Conservation (phyloP, 352 stramenopile species). For the Globisporangium echinulatum region DNA sequence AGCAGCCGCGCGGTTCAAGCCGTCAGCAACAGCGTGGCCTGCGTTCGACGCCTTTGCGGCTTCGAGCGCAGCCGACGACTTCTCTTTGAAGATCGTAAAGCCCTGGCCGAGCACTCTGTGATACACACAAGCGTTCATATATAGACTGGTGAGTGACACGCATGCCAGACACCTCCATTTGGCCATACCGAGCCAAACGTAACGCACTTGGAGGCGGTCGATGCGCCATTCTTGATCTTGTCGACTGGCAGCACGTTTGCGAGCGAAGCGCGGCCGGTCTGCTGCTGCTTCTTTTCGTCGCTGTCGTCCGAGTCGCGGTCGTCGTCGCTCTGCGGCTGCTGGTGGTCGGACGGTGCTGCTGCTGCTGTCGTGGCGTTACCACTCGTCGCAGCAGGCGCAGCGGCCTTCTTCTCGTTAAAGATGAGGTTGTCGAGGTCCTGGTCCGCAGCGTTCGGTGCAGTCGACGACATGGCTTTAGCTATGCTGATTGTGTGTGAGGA, state of each 20-base stretch:
- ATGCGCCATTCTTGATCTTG: constrained; percentile 86
- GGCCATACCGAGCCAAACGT: background rate
- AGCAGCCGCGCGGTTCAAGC: constrained; percentile 50
- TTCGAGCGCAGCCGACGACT: constrained; percentile 62
- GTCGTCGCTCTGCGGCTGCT: constrained; percentile 18
- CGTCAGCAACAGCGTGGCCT: constrained; percentile 54
- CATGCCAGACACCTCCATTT: background rate
- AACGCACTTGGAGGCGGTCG: constrained; percentile 65
- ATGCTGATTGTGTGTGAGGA: background rate
- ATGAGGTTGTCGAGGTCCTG: constrained; percentile 83
- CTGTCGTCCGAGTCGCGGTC: constrained; percentile 30
- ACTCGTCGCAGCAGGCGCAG: constrained; percentile 9
- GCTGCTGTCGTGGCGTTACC: constrained; percentile 20
- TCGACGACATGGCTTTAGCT: constrained; percentile 5
- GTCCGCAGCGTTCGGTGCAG: constrained; percentile 22
- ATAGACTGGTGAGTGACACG: background rate
- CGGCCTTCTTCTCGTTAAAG: constrained; percentile 70
- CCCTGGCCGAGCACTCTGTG: constrained; percentile 61
- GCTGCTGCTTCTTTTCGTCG: constrained; percentile 42
- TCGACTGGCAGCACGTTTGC: constrained; percentile 79
- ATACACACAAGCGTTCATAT: background rate
- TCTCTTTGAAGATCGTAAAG: constrained; percentile 67
- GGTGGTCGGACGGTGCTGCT: constrained; percentile 13
- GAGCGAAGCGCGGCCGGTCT: constrained; percentile 42
- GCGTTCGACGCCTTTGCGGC: constrained; percentile 76